Conservation (phyloP, 2,329 filamentous ascomycete genomes). For the Cladobotryum mycophilum region DNA sequence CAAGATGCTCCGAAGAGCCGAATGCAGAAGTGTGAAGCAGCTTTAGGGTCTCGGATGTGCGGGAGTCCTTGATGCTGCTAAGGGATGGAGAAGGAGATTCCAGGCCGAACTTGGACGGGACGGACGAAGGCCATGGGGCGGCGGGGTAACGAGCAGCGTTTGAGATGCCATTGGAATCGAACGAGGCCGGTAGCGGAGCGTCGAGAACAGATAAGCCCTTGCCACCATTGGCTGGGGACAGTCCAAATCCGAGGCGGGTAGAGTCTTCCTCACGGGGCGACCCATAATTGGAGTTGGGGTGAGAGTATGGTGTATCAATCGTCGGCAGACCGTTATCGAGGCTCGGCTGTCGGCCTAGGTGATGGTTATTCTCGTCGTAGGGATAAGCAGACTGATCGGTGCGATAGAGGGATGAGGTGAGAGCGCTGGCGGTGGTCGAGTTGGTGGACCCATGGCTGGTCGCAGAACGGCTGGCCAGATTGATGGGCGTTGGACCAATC, state of each 20-base stretch:
- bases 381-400: slow-evolving; percentile 33
- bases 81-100: slow-evolving; percentile 78
- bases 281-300: slow-evolving; percentile 61
- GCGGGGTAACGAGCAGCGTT: slow-evolving; percentile 73
- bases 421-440: slow-evolving; percentile 60
- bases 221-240: slow-evolving; percentile 67
- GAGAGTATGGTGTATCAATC: slow-evolving; percentile 54
- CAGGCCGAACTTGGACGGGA: slow-evolving; percentile 85
- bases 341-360: slow-evolving; percentile 43
- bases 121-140: slow-evolving; percentile 84
- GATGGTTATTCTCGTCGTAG: slow-evolving; percentile 35
- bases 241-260: slow-evolving; percentile 58
- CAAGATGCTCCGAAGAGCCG: slow-evolving; percentile 60
- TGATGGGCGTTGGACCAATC: slow-evolving; percentile 51
- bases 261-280: slow-evolving; percentile 69
- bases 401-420: slow-evolving; percentile 53
- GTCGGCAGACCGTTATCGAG: slow-evolving; percentile 51
- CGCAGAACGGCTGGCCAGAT: slow-evolving; percentile 60
- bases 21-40: slow-evolving; percentile 62
- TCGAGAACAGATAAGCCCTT: slow-evolving; percentile 82
- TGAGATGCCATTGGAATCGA: slow-evolving; percentile 92
- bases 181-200: slow-evolving; percentile 86
- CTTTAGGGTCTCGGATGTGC: slow-evolving; percentile 59
- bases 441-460: slow-evolving; percentile 37
- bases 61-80: slow-evolving; percentile 52